Evolutionary conservation across 768 basidiomycete genomes (phyloP).

Genomic region (Leccinum boreale): DNA sequence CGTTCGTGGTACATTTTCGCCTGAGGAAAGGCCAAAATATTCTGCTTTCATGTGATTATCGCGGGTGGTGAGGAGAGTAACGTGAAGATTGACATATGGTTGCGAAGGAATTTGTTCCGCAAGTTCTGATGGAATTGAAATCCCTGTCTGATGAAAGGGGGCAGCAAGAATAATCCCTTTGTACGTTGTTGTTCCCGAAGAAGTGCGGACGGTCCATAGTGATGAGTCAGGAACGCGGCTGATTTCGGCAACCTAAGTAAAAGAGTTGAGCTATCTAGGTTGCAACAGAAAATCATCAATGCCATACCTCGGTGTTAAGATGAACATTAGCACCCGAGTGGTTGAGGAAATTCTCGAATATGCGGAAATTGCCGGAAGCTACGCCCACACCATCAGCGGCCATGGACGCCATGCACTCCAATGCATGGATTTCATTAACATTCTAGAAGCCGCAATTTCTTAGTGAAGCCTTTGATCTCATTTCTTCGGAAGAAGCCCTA

Average conservation of each 20-base stretch:
- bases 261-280: neutral
- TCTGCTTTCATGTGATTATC: slow-evolving; percentile 53
- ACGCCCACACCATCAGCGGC: slow-evolving; percentile 67
- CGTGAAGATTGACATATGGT: slow-evolving; percentile 82
- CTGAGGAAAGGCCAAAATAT: slow-evolving; percentile 61
- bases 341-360: slow-evolving; percentile 81
- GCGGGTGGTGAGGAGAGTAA: slow-evolving; percentile 85
- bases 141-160: slow-evolving; percentile 71
- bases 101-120: slow-evolving; percentile 57
- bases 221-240: slow-evolving; percentile 40
- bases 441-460: slow-evolving; percentile 40
- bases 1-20: slow-evolving; percentile 50
- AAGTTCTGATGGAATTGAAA: slow-evolving; percentile 48
- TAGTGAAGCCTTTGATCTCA: neutral
- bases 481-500: slow-evolving; percentile 21
- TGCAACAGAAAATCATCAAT: neutral
- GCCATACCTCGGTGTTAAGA: slow-evolving; percentile 62
- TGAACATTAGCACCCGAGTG: slow-evolving; percentile 65
- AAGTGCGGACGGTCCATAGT: slow-evolving; percentile 53
- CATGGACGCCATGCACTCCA: slow-evolving; percentile 71
- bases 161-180: slow-evolving; percentile 82
- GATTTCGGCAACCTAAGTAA: slow-evolving; percentile 51
- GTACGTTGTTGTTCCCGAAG: slow-evolving; percentile 49
- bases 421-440: slow-evolving; percentile 66
- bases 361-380: slow-evolving; percentile 75